phyloP scores from a whole-genome alignment of 176 grass and related monocot species.

The Alopecurus myosuroides region DNA sequence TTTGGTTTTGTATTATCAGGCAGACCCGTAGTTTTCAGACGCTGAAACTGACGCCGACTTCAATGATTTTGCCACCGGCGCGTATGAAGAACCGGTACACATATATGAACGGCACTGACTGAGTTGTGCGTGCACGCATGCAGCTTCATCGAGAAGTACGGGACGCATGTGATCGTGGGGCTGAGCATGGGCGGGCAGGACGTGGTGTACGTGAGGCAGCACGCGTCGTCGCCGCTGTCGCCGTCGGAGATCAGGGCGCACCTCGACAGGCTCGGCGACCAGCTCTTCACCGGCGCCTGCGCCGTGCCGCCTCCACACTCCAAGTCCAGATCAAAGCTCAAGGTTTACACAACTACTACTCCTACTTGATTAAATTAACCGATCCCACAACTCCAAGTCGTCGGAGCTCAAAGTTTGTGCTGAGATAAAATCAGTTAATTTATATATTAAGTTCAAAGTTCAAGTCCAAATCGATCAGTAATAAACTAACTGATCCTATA shows the following conservation, averaged over 20 bases:
- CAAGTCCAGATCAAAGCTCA: conserved; percentile 59
- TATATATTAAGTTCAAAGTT: too few species aligned
- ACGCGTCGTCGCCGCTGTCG: conserved; percentile 54
- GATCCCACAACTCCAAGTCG: background rate
- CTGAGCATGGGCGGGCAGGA: conserved; percentile 93
- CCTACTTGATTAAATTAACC: background rate
- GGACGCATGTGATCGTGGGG: conserved; percentile 77
- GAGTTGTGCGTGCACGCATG: background rate
- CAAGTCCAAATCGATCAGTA: too few species aligned
- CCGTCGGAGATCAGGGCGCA: conserved; percentile 68
- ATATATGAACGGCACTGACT: background rate
- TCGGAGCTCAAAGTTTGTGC: too few species aligned
- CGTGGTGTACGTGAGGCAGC: conserved; percentile 75
- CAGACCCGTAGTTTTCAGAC: conserved; percentile 21
- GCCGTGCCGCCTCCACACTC: conserved; percentile 43
- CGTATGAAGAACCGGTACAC: background rate
- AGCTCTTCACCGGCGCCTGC: conserved; percentile 81
- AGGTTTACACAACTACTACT: conserved; percentile 33
- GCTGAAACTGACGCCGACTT: conserved; percentile 15
- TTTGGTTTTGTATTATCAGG: background rate
- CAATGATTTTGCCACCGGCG: background rate
- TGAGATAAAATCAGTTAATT: too few species aligned
- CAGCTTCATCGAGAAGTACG: conserved; percentile 80
- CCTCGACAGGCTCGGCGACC: conserved; percentile 72
- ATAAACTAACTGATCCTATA: background rate